Base-by-base conservation (phyloP, 768 basidiomycete genomes). In the Amanita rimosa region DNA sequence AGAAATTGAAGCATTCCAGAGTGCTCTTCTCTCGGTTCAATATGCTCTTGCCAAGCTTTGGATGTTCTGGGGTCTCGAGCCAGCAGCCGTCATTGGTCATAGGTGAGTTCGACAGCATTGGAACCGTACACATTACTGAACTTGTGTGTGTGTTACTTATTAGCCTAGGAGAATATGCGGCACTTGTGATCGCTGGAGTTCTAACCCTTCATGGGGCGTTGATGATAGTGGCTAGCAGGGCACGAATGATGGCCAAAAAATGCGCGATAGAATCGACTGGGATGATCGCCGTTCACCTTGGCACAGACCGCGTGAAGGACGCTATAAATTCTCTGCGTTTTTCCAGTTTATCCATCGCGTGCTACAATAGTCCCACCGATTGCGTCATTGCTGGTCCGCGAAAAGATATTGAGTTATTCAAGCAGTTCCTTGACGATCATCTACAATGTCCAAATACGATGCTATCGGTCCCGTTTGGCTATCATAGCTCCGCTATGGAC, bases 91-190 rank as follows among this genome's bases (percentile, higher is more conserved):
- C 11, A 68, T 80, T 14, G 85, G 85, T 3, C 85, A 87, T 55
- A 88, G 85, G 85, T 85, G 43, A 49, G 70, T 58, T 33, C 46
- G 48, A 33, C 37, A 2, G 43, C 26, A n/a, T 2, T 33, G 29
- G 29, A 11, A 33, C 10, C 38, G 22, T 31, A 33, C 13, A 31
- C 4, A 13, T 6, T 50, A 13, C 10, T 50, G 26, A n/a, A 9
- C 24, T 24, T 41, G 11, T 2, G 37, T 17, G 14, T 37, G 37
- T 17, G 14, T 37, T 51, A n/a, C 22, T 57, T 22, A 43, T 43
- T 51, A 88, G 85, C 60, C 69, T 88, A 14, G 85, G 85, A 35
- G 85, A 88, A 65, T 87, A 84, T 48, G 78, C 78, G 6, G 85
- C 81, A 8, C 71, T 87, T 35, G 79, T 80, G 14, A 64, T 71